A percentile compares a stretch with the other conserved stretches of the same genome.
These are phyloP conservation scores for Entonaema liquescens DNA, from an alignment of 495 filamentous ascomycete genomes.

Conservation along the genomic window DNA sequence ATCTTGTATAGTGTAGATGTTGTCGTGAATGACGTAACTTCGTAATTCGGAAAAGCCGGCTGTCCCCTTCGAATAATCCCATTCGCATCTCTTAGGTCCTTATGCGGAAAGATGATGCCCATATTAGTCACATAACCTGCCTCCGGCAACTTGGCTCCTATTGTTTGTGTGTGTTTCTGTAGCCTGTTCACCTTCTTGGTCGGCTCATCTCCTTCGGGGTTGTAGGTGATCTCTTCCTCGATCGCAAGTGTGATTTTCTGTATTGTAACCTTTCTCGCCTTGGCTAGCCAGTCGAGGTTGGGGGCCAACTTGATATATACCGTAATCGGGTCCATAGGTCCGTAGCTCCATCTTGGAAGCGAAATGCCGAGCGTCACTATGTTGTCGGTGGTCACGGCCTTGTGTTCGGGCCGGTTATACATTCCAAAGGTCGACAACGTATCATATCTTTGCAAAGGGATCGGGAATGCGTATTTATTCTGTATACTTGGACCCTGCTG, in stretches of 20 bases:
- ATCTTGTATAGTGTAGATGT: constrained; percentile 96
- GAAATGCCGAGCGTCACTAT: constrained; percentile 91
- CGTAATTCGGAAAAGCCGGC: constrained; percentile 87
- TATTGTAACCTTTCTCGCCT: constrained; percentile 92
- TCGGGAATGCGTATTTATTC: constrained; percentile 89
- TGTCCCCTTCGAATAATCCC: constrained; percentile 87
- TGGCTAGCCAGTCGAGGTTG: constrained; percentile 88
- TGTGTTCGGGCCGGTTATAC: constrained; percentile 95
- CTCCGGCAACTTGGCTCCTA: constrained; percentile 85
- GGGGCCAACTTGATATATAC: constrained; percentile 94
- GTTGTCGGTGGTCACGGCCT: constrained; percentile 85
- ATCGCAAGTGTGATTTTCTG: constrained; percentile 92
- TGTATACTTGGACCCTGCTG: constrained; percentile 88
- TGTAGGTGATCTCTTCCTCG: constrained; percentile 97
- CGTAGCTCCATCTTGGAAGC: constrained; percentile 95
- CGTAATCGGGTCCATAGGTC: constrained; percentile 91
- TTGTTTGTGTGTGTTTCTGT: constrained; percentile 80
- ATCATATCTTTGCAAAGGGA: constrained; percentile 91
- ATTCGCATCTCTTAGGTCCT: constrained; percentile 87
- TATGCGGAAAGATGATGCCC: constrained; percentile 88
- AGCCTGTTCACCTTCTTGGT: constrained; percentile 88
- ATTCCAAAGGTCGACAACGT: constrained; percentile 98
- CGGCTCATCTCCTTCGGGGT: constrained; percentile 97
- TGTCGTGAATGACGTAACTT: constrained; percentile 90
- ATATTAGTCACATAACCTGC: constrained; percentile 90